phyloP scores from a whole-genome alignment of 352 stramenopile genomes.

The Aphanomyces invadans region DNA sequence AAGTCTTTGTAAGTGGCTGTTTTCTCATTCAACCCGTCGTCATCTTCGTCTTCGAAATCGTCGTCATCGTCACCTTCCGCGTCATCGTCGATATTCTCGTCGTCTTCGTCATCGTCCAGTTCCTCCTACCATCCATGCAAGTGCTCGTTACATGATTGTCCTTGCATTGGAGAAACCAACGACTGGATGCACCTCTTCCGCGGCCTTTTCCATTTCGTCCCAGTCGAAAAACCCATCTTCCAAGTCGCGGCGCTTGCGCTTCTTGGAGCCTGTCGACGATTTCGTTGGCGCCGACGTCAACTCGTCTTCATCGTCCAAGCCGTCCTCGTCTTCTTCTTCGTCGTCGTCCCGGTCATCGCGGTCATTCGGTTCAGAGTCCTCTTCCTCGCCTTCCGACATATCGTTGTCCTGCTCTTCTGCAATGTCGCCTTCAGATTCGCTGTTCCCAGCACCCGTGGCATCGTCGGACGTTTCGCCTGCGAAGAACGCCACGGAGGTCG shows the following conservation, averaged over 20 bases:
- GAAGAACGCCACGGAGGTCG: slow-evolving; percentile 49
- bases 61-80: slow-evolving; percentile 45
- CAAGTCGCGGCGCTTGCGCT: slow-evolving; percentile 29
- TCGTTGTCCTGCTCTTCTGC: slow-evolving; percentile 30
- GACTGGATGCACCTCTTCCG: slow-evolving; percentile 52
- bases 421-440: not conserved
- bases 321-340: slow-evolving; percentile 30
- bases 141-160: too few relatives aligned
- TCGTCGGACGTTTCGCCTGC: slow-evolving; percentile 10
- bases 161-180: too few relatives aligned
- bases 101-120: slow-evolving; percentile 33
- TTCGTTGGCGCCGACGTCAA: slow-evolving; percentile 35
- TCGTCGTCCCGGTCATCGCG: slow-evolving; percentile 20
- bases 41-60: slow-evolving; percentile 20
- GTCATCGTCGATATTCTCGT: slow-evolving; percentile 40
- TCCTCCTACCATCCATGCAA: slow-evolving; percentile 27
- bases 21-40: slow-evolving; percentile 46
- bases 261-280: slow-evolving; percentile 47
- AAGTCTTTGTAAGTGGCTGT: slow-evolving; percentile 46
- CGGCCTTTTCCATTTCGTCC: slow-evolving; percentile 81
- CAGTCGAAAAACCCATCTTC: slow-evolving; percentile 82
- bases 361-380: too few relatives aligned
- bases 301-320: slow-evolving; percentile 28
- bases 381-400: slow-evolving; percentile 27
- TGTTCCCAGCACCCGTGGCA: slow-evolving; percentile 17